phyloP scores from a whole-genome alignment of 2,329 filamentous ascomycete species.

The Phialophora chinensis region DNA sequence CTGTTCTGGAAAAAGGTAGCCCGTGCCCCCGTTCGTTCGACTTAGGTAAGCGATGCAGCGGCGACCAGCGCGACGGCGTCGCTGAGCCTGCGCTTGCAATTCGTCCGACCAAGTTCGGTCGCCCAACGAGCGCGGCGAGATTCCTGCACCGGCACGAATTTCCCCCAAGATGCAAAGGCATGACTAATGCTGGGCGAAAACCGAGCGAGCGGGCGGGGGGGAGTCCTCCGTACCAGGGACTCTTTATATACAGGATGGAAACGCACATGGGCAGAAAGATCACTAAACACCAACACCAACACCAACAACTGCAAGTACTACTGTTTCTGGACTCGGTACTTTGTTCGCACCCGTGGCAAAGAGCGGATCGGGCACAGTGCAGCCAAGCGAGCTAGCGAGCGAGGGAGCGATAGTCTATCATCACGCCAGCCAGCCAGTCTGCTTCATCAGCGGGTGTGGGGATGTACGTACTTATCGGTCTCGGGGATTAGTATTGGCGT shows the following conservation, averaged over 20 bases:
- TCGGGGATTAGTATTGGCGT: background rate
- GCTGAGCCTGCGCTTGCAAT: background rate
- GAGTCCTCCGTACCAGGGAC: no score
- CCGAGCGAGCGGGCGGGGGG: no score
- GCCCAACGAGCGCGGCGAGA: background rate
- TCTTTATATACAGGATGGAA: background rate
- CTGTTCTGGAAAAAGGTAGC: background rate
- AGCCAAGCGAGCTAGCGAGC: background rate
- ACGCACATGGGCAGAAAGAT: background rate
- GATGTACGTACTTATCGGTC: background rate
- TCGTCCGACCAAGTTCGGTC: background rate
- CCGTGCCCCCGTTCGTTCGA: background rate
- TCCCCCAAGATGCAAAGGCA: background rate
- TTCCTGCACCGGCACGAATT: no score
- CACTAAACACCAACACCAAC: background rate
- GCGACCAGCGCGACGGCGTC: no score
- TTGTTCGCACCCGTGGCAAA: background rate
- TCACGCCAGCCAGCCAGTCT: background rate
- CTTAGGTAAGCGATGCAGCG: background rate
- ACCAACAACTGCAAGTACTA: background rate
- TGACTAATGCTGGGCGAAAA: background rate
- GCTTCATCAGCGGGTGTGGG: no score
- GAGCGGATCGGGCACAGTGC: background rate
- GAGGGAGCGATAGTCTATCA: background rate
- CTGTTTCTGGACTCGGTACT: no score